Base-by-base conservation (phyloP, 352 stramenopile genomes). In the Hyaloperonospora arabidopsidis region DNA sequence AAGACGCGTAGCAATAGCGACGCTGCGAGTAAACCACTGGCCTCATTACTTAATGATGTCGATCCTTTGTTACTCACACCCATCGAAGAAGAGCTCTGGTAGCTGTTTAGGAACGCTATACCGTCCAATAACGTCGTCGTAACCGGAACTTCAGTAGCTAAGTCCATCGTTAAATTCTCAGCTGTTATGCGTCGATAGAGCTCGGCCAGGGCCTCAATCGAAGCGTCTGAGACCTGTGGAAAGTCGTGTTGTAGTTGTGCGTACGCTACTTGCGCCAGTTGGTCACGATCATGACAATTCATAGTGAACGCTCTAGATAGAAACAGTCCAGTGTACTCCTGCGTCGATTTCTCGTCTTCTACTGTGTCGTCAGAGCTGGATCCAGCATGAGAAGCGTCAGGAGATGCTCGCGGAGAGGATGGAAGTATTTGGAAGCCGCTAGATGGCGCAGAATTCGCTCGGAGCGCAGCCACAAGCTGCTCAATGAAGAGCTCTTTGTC, bases 161-260 rank as follows among this genome's bases (percentile, higher is more conserved):
- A 51, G 38, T 35, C 19, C 5, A 2, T 3, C 23, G 23, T 54
- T 12, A 28, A 59, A 45, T 50, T 66, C 14, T 44, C 56, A 23
- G 45, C 47, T 11, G 53, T 53, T 18, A 82, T 40, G 0, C 57
- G 59, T 44, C 61, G 47, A 50, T 84, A 86, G 47, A 61, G 45
- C 23, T 72, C 58, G 6, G 73, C 73, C 12, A 86, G 57, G 4
- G 73, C 71, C 23, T 63, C 43, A 46, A 83, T 45, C 46, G 74
- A 61, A 17, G 48, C 44, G 19, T 77, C 71, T 23, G 61, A 38
- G 3, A 73, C 46, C 32, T 75, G 60, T 0, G 76, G 76, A 49
- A 72, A 86, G 54, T 86, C 76, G 38, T 74, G 84, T 59, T 86
- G 76, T 38, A 86, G 59, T 49, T 66, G 54, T 32, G 62, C 61